These are phyloP conservation scores for Alternaria brassicicola DNA, from an alignment of 2,329 filamentous ascomycete species.

Conservation along the genomic window DNA sequence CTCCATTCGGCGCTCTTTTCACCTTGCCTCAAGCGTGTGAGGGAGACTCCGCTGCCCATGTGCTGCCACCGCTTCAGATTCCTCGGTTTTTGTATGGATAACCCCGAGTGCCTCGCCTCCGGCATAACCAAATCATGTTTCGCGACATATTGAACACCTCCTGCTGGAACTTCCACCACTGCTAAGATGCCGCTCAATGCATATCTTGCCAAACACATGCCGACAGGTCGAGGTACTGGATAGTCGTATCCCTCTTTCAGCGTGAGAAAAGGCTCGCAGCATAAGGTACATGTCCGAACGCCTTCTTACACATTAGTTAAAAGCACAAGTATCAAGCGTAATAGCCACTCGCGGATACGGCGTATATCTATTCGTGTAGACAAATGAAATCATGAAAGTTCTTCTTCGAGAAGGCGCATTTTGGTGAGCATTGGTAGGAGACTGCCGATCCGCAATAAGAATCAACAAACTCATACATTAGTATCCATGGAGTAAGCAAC, in stretches of 20 bases:
- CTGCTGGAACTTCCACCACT: not conserved
- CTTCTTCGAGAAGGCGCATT: too few relatives aligned
- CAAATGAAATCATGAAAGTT: not conserved
- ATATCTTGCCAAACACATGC: not conserved
- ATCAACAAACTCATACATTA: too few relatives aligned
- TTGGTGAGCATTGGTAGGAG: too few relatives aligned
- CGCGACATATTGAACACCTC: not conserved
- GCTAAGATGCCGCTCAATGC: not conserved
- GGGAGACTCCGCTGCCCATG: too few relatives aligned
- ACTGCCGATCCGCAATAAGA: too few relatives aligned
- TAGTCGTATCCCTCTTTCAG: not conserved
- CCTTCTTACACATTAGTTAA: not conserved
- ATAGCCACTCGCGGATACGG: not conserved
- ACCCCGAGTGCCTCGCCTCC: too few relatives aligned
- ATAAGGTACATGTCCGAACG: not conserved
- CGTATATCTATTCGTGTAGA: not conserved
- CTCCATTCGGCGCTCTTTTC: too few relatives aligned
- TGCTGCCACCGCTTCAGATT: too few relatives aligned
- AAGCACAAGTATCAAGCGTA: not conserved
- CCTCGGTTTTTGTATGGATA: too few relatives aligned
- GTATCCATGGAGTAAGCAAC: too few relatives aligned
- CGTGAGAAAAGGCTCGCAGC: not conserved
- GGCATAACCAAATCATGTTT: not conserved
- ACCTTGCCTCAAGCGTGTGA: too few relatives aligned
- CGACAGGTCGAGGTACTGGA: not conserved